Evolutionary conservation across 2,329 filamentous ascomycete species (phyloP).

Genomic region (Venturia effusa): DNA sequence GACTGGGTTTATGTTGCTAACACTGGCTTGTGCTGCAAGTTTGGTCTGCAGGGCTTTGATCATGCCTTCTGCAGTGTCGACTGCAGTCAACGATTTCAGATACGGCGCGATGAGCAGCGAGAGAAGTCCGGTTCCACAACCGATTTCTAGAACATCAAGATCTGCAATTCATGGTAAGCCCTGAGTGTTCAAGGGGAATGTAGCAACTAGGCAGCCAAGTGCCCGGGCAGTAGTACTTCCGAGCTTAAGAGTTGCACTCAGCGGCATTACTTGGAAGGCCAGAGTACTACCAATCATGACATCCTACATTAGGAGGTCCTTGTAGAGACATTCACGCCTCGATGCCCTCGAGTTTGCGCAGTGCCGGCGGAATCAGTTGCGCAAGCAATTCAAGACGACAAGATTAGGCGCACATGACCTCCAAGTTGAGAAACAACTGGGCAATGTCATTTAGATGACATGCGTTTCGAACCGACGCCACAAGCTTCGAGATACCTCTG

Average conservation of each 20-base stretch:
- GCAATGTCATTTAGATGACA: not conserved
- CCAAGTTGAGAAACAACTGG: not conserved
- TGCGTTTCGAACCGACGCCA: not conserved
- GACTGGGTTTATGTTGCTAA: slow-evolving; percentile 36
- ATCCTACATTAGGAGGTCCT: too few relatives aligned
- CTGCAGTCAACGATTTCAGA: slow-evolving; percentile 37
- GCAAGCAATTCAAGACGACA: not conserved
- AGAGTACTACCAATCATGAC: too few relatives aligned
- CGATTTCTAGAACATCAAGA: slow-evolving; percentile 44
- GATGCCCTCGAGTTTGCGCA: not conserved
- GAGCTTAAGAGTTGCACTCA: too few relatives aligned
- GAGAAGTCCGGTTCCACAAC: slow-evolving; percentile 46
- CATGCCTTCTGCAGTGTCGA: slow-evolving; percentile 47
- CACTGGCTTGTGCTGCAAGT: slow-evolving; percentile 21
- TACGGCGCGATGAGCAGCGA: slow-evolving; percentile 39
- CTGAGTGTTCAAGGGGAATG: not conserved
- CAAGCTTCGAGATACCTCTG: not conserved
- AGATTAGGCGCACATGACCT: not conserved
- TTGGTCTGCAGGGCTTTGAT: slow-evolving; percentile 39
- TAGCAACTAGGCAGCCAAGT: too few relatives aligned
- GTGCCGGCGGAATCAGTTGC: not conserved
- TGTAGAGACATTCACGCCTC: too few relatives aligned
- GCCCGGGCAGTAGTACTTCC: not conserved
- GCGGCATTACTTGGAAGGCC: too few relatives aligned
- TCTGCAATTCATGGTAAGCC: slow-evolving; percentile 13